Conservation (phyloP, 495 filamentous ascomycete species). For the Tuber microsphaerosporum region DNA sequence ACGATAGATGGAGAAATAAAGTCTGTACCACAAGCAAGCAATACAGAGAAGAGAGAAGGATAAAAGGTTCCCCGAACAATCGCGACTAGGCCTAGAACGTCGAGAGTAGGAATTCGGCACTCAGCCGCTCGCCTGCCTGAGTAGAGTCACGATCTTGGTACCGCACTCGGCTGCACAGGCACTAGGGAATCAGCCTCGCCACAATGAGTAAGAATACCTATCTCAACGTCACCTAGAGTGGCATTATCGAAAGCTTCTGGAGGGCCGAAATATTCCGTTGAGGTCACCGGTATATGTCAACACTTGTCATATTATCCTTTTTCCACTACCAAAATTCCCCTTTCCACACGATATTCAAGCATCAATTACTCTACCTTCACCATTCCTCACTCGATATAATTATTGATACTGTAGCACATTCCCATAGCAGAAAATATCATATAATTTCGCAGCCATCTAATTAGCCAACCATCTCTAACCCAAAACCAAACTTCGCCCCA, state of each 20-base stretch:
- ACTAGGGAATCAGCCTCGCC: neutral
- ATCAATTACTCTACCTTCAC: neutral
- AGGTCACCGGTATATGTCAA: neutral
- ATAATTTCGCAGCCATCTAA: neutral
- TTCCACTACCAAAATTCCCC: neutral
- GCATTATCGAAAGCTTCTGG: neutral
- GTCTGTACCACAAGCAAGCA: neutral
- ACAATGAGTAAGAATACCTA: neutral
- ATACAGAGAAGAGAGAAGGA: neutral
- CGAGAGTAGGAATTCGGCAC: neutral
- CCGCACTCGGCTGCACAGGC: neutral
- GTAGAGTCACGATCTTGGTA: neutral
- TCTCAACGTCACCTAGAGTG: neutral
- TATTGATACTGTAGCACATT: neutral
- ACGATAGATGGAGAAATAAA: neutral
- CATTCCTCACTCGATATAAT: neutral
- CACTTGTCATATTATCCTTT: neutral
- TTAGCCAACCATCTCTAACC: neutral
- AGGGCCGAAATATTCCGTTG: neutral
- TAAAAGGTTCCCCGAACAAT: neutral
- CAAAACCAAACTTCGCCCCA: neutral
- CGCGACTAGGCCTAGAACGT: neutral
- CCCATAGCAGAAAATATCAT: neutral
- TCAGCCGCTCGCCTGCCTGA: neutral
- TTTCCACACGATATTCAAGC: neutral